Percentiles rank a stretch among this genome's conserved stretches.
phyloP scores from a whole-genome alignment of 1,139 yeast genomes.

The Hansenula lynferdii region DNA sequence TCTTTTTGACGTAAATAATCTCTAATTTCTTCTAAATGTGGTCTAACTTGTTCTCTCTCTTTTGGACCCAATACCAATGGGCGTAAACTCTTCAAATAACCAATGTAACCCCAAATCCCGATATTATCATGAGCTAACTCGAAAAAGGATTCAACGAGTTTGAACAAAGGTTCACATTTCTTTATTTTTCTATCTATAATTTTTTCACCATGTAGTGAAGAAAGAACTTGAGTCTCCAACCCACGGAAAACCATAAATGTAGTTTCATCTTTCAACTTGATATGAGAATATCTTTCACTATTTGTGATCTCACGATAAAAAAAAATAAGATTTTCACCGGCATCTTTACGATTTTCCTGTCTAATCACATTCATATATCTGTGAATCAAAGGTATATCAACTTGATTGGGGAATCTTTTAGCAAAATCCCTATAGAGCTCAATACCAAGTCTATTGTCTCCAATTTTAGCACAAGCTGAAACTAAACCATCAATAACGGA shows the following conservation, averaged over 20 bases:
- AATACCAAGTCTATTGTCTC: conserved; percentile 10
- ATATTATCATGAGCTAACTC: background rate
- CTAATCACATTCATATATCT: conserved; percentile 13
- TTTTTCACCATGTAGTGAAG: background rate
- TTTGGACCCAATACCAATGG: background rate
- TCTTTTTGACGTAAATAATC: too few species aligned
- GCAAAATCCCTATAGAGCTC: conserved; percentile 9
- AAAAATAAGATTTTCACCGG: conserved; percentile 7
- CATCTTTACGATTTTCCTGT: conserved; percentile 4
- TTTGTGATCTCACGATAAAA: background rate
- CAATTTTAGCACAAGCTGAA: conserved; percentile 11
- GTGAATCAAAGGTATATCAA: conserved; percentile 15
- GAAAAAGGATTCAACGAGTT: background rate
- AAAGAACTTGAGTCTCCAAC: background rate
- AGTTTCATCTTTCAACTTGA: conserved; percentile 8
- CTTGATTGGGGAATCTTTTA: conserved; percentile 6
- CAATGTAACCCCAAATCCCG: background rate
- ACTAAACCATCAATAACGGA: conserved; percentile 16
- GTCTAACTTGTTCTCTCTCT: background rate
- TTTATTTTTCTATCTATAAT: background rate
- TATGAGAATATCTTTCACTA: background rate
- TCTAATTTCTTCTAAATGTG: background rate
- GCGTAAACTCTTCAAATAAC: background rate
- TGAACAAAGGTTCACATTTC: background rate
- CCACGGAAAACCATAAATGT: background rate